Percentiles rank a stretch among this genome's conserved stretches.
Evolutionary conservation across 2,329 filamentous ascomycete genomes (phyloP).

Genomic region (Endothia cerciana): DNA sequence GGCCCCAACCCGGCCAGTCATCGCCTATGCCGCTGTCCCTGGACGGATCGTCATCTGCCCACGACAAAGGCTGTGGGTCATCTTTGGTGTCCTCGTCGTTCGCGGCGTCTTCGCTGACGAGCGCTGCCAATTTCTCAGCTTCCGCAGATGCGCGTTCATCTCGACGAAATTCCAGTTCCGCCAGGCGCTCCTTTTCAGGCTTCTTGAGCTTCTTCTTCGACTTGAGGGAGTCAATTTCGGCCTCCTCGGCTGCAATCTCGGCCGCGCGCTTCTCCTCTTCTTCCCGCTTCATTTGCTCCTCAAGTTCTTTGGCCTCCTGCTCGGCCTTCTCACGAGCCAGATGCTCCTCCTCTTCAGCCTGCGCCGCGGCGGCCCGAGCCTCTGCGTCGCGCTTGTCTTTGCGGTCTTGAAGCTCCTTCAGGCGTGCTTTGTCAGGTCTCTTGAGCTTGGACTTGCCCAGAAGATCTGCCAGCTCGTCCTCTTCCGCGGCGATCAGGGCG

Average conservation of each 20-base stretch:
- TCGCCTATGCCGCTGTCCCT: conserved; percentile 13
- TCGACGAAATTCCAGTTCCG: conserved; percentile 24
- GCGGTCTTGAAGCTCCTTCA: conserved; percentile 26
- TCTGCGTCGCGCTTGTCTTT: conserved; percentile 26
- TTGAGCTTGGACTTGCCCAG: conserved; percentile 18
- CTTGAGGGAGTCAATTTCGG: conserved; percentile 23
- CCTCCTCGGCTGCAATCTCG: conserved; percentile 26
- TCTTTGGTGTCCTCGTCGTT: conserved; percentile 19
- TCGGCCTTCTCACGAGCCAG: conserved; percentile 22
- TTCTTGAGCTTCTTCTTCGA: conserved; percentile 25
- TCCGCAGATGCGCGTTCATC: conserved; percentile 22
- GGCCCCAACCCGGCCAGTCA: conserved; percentile 30
- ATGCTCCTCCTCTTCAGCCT: conserved; percentile 18
- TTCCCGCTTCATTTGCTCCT: conserved; percentile 17
- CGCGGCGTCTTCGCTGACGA: conserved; percentile 36
- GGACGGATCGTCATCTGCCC: conserved; percentile 26
- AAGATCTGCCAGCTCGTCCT: conserved; percentile 24
- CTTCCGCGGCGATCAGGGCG: conserved; percentile 25
- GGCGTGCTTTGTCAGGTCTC: conserved; percentile 19
- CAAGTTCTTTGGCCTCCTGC: conserved; percentile 23
- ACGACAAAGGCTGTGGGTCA: conserved; percentile 12
- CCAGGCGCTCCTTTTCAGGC: conserved; percentile 23
- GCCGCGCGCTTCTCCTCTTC: conserved; percentile 16
- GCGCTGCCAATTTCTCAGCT: conserved; percentile 18
- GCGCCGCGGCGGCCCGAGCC: conserved; percentile 13